phyloP scores from a whole-genome alignment of 441 rosid genomes.

The Bocquillonia castaneifolia region DNA sequence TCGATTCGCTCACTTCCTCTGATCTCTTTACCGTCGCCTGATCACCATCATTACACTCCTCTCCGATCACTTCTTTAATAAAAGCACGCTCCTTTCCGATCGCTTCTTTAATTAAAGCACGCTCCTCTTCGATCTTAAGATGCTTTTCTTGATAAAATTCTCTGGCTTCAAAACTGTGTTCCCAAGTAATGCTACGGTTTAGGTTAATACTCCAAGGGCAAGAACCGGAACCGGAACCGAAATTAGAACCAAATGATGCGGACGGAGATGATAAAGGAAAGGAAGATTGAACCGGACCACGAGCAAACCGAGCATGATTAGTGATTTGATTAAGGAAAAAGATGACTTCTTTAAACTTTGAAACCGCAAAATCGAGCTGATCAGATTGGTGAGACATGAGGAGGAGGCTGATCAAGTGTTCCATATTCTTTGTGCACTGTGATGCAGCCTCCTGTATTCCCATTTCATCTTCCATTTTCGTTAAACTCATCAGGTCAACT shows the following conservation, averaged over 20 bases:
- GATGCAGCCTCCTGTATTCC: conserved; percentile 82
- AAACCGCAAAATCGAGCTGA: conserved; percentile 56
- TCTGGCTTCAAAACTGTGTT: no score
- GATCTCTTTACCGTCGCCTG: no score
- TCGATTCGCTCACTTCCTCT: no score
- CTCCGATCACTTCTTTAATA: no score
- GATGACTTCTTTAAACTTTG: conserved; percentile 71
- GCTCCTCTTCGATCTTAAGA: no score
- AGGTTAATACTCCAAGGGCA: conserved; percentile 13
- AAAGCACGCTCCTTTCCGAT: no score
- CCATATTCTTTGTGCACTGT: conserved; percentile 81
- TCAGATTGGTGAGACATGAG: conserved; percentile 48
- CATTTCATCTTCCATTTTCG: conserved; percentile 62
- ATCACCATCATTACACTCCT: no score
- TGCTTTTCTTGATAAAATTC: no score
- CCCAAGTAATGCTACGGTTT: conserved; percentile 9
- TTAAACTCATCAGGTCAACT: conserved; percentile 59
- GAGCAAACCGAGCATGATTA: conserved; percentile 90
- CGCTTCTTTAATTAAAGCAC: no score
- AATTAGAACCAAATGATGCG: conserved; percentile 12
- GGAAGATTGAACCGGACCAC: conserved; percentile 52
- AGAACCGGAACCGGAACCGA: conserved; percentile 11
- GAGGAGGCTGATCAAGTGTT: conserved; percentile 59
- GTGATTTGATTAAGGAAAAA: conserved; percentile 72
- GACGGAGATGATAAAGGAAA: conserved; percentile 29